Evolutionary conservation across 192 early-diverging fungal species (phyloP).

Genomic region (Blastocladiella britannica): DNA sequence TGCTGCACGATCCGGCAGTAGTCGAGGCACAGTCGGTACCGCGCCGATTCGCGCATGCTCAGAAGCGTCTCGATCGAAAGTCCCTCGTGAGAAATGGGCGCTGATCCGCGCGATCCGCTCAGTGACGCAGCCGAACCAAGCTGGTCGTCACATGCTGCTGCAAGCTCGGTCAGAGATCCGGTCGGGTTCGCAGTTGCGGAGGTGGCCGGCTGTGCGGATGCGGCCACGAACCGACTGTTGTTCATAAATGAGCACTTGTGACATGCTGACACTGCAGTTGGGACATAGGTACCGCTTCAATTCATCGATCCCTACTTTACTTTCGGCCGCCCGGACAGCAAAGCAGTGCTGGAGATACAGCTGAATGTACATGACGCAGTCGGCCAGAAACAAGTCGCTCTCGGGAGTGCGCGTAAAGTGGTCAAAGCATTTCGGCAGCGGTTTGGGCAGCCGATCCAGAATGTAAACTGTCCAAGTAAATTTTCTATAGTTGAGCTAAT

Average conservation of each 20-base stretch:
- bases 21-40: not conserved
- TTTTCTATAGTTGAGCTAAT: not conserved
- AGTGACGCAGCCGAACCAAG: too few species aligned
- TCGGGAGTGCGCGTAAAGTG: not conserved
- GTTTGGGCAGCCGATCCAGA: not conserved
- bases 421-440: not conserved
- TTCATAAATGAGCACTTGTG: too few species aligned
- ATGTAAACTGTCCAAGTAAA: not conserved
- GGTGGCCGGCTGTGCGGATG: not conserved
- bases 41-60: not conserved
- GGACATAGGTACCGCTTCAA: not conserved
- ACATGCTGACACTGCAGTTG: not conserved
- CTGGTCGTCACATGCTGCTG: not conserved
- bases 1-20: not conserved
- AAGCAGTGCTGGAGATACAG: not conserved
- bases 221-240: not conserved
- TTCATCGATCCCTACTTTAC: not conserved
- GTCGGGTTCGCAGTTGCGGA: not conserved
- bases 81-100: not conserved
- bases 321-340: not conserved
- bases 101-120: too few species aligned
- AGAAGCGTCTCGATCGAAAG: not conserved
- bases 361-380: not conserved
- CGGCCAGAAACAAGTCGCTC: not conserved
- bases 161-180: not conserved